Percentiles rank a stretch among this genome's conserved stretches.
phyloP scores from a whole-genome alignment of 2,329 filamentous ascomycete genomes.

The Teratosphaeria viscida region DNA sequence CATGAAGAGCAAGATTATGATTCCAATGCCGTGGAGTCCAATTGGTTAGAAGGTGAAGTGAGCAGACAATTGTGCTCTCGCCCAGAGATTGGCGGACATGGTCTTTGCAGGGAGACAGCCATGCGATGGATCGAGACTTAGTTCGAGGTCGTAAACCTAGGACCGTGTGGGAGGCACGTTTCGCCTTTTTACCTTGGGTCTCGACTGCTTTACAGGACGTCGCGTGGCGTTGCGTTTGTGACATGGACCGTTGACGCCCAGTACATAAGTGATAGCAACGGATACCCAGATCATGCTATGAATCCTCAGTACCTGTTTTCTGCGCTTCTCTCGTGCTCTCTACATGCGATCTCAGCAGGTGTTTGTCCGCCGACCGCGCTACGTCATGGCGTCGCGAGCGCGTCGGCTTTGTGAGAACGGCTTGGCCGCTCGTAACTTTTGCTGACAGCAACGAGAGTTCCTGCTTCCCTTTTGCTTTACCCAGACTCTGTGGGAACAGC shows the following conservation, averaged over 20 bases:
- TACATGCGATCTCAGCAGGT: neutral
- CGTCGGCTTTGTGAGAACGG: neutral
- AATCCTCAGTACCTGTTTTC: neutral
- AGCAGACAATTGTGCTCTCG: neutral
- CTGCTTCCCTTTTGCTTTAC: neutral
- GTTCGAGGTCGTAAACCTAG: neutral
- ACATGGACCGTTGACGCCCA: neutral
- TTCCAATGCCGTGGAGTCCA: constrained; percentile 94
- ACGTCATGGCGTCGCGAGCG: neutral
- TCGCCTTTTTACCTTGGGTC: neutral
- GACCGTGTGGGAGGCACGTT: neutral
- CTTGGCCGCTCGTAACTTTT: neutral
- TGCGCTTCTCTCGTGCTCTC: neutral
- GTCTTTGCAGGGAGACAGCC: neutral
- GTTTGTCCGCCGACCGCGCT: neutral
- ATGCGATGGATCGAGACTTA: neutral
- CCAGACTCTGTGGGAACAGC: neutral
- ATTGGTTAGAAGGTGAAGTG: constrained; percentile 48
- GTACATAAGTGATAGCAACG: neutral
- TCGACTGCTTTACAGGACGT: neutral
- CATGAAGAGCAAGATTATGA: constrained; percentile 89
- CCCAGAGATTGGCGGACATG: neutral
- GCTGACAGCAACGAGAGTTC: neutral
- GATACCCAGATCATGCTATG: neutral
- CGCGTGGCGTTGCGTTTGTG: neutral